These are phyloP conservation scores for Mercurialis annua DNA, from an alignment of 345 rosid genomes.

Conservation along the genomic window DNA sequence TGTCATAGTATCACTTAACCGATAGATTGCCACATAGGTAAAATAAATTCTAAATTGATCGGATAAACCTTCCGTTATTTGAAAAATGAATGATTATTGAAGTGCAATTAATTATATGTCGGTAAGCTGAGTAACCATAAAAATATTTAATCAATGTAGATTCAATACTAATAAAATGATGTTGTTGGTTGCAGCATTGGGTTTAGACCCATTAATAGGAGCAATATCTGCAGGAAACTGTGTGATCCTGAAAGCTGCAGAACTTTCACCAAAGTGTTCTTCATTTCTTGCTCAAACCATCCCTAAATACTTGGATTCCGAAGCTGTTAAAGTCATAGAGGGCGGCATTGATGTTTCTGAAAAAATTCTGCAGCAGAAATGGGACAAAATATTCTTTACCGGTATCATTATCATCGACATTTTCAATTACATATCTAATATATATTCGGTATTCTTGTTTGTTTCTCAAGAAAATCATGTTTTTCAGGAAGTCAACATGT, in stretches of 20 bases:
- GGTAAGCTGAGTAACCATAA: too few relatives aligned
- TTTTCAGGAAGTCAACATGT: constrained; percentile 64
- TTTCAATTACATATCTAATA: neutral
- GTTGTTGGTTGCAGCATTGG: constrained; percentile 48
- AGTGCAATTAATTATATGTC: too few relatives aligned
- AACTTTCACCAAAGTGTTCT: constrained; percentile 56
- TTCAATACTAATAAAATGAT: neutral
- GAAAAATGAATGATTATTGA: too few relatives aligned
- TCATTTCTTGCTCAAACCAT: constrained; percentile 51
- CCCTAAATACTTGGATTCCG: constrained; percentile 60
- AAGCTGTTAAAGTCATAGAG: constrained; percentile 61
- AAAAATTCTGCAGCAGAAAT: constrained; percentile 56
- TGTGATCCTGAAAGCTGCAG: constrained; percentile 70
- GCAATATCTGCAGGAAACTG: constrained; percentile 94
- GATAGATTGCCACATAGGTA: too few relatives aligned
- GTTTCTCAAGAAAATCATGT: neutral
- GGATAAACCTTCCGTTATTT: too few relatives aligned
- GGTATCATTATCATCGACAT: constrained; percentile 35
- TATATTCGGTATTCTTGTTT: neutral
- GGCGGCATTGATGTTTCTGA: constrained; percentile 60
- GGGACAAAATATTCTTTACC: constrained; percentile 94
- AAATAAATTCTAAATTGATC: too few relatives aligned
- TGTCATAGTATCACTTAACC: too few relatives aligned
- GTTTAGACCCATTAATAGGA: constrained; percentile 78
- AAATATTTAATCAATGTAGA: too few relatives aligned